phyloP scores from a whole-genome alignment of 352 stramenopile species.

The Pythium grandisporangium region DNA sequence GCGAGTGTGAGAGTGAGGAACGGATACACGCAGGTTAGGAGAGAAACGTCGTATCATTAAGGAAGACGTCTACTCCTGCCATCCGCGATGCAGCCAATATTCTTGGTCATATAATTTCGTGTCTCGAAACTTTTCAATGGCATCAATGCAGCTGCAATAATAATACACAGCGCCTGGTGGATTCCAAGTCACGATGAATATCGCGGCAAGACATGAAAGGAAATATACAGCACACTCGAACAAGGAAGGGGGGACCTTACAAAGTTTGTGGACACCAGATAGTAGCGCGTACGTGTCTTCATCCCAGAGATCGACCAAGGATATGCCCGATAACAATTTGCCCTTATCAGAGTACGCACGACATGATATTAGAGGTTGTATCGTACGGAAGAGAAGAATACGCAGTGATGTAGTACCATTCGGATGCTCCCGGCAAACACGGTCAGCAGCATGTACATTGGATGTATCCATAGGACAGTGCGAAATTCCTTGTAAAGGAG shows the following conservation, averaged over 20 bases:
- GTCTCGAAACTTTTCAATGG: conserved; percentile 36
- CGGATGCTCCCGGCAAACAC: conserved; percentile 26
- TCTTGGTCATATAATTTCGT: conserved; percentile 48
- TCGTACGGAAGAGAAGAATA: too few species aligned
- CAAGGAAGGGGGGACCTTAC: conserved; percentile 16
- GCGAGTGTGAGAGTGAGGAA: too few species aligned
- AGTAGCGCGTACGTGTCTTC: conserved; percentile 23
- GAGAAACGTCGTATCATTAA: neutral
- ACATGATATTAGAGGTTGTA: too few species aligned
- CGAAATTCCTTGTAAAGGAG: conserved; percentile 53
- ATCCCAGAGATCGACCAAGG: conserved; percentile 35
- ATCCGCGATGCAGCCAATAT: conserved; percentile 32
- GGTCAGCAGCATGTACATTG: conserved; percentile 39
- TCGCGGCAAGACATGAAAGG: too few species aligned
- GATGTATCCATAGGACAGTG: conserved; percentile 26
- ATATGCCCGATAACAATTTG: conserved; percentile 2
- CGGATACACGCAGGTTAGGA: too few species aligned
- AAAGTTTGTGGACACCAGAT: conserved; percentile 46
- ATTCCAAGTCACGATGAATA: too few species aligned
- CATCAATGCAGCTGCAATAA: conserved; percentile 40
- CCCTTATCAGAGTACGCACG: neutral
- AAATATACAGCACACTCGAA: too few species aligned
- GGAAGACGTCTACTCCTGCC: too few species aligned
- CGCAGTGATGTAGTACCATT: too few species aligned
- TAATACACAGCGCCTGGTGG: conserved; percentile 33